Base-by-base conservation (phyloP, 2,329 filamentous ascomycete genomes). In the Mariannaea sp. region DNA sequence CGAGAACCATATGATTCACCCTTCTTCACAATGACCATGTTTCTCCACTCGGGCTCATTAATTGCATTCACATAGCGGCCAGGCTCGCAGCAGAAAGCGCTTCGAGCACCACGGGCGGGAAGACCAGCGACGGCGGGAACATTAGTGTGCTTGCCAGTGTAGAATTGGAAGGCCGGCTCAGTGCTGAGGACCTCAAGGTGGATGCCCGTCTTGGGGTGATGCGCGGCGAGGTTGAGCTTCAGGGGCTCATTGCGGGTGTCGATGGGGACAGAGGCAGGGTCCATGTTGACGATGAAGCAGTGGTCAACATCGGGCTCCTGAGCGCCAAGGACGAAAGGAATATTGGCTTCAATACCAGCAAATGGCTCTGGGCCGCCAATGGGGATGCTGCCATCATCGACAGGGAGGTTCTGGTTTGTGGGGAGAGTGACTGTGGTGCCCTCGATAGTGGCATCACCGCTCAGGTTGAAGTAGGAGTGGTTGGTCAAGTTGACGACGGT, bases 111-210 rank as follows among this genome's bases (percentile, higher is more conserved):
- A 42, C 90, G 82, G 1, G 87, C 85, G 0, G 87, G 83, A 22
- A 82, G 72, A 2, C 79, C 79, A n/a, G 78, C 80, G 3, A 85
- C 77, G 24, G 77, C 87, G 0, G 89, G 87, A 10, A 96, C 87
- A 64, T 94, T 77, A 60, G 95, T 92, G 68, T 86, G 87, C 68
- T 89, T 87, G 60, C 93, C 94, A 0, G 92, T 95, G 75, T 97
- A 97, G 76, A 97, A 96, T 73, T 97, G 93, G 79, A 97, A 97
- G 0, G 91, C 90, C 0, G 94, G 94, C 77, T 97, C 93, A 0
- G 93, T 97, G 77, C 90, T 94, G 66, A 85, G 78, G 5, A 96
- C 88, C 72, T 97, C 90, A 43, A 97, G 84, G 70, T 95, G 88
- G 61, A 97, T 80, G 58, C 85, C 84, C 22, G 86, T 88, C 43